These are phyloP conservation scores for Epichloe bromicola DNA, from an alignment of 2,329 filamentous ascomycete genomes.

Conservation along the genomic window DNA sequence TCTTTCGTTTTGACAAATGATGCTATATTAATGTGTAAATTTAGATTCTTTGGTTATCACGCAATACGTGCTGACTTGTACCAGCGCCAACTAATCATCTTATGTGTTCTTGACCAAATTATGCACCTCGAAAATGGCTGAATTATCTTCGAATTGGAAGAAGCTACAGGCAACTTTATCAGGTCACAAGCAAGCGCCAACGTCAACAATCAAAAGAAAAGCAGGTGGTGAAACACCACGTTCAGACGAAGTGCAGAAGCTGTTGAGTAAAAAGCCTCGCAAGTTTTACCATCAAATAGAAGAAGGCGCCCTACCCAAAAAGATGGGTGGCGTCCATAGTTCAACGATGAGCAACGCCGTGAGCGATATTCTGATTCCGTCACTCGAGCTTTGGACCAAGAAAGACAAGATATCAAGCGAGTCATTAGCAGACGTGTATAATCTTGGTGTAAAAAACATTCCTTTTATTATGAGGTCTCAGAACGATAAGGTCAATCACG, in stretches of 20 bases:
- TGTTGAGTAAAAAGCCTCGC: slow-evolving; percentile 2
- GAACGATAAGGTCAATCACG: slow-evolving; percentile 48
- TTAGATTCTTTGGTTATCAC: neutral
- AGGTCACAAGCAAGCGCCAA: slow-evolving; percentile 25
- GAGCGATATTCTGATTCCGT: slow-evolving; percentile 33
- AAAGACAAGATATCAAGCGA: slow-evolving; percentile 49
- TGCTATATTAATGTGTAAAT: neutral
- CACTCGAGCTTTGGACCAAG: slow-evolving; percentile 46
- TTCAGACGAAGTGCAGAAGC: slow-evolving; percentile 19
- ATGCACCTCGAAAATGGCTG: slow-evolving; percentile 19
- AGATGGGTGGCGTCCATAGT: slow-evolving; percentile 47
- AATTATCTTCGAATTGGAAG: slow-evolving; percentile 64
- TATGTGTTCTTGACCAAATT: neutral
- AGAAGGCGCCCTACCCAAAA: slow-evolving; percentile 6
- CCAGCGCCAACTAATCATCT: neutral
- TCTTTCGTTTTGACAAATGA: too few relatives aligned
- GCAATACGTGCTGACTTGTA: neutral
- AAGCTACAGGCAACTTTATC: slow-evolving; percentile 54
- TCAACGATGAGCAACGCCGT: slow-evolving; percentile 27
- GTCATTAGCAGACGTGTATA: slow-evolving; percentile 48
- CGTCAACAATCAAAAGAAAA: slow-evolving; percentile 30
- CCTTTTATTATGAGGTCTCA: slow-evolving; percentile 32
- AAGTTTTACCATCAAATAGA: slow-evolving; percentile 4
- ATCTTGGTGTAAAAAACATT: slow-evolving; percentile 35
- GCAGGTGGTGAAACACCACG: slow-evolving; percentile 17